These are phyloP conservation scores for Amaranthus hypochondriacus DNA, from an alignment of 148 eudicot genomes.

Conservation along the genomic window DNA sequence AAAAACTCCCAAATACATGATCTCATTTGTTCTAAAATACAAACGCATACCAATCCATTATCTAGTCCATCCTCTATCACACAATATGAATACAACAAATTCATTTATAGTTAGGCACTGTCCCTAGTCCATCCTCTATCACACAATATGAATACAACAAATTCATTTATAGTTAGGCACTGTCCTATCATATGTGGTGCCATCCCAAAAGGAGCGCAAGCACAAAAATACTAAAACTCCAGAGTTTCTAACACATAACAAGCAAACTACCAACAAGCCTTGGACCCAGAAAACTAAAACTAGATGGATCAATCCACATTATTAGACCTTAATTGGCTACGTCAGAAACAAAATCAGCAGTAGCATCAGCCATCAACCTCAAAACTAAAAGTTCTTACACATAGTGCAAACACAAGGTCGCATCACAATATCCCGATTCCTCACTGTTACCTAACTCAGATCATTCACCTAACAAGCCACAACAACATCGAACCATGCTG, in stretches of 20 bases:
- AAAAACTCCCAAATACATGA: neutral
- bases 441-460: no score
- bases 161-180: no score
- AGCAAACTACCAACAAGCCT: neutral
- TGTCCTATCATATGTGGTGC: neutral
- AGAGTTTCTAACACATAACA: no score
- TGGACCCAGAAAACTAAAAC: no score
- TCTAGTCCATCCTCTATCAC: neutral
- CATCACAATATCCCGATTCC: no score
- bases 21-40: neutral
- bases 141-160: no score
- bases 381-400: neutral
- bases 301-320: no score
- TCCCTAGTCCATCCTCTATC: no score
- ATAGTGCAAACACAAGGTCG: neutral
- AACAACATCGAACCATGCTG: neutral
- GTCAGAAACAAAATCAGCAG: neutral
- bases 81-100: neutral
- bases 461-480: neutral
- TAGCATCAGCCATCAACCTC: neutral
- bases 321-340: neutral
- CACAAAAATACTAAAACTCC: neutral
- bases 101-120: neutral
- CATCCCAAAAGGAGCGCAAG: neutral
- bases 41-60: neutral